Conservation (phyloP, 352 stramenopile species). For the Globisporangium nodosum region DNA sequence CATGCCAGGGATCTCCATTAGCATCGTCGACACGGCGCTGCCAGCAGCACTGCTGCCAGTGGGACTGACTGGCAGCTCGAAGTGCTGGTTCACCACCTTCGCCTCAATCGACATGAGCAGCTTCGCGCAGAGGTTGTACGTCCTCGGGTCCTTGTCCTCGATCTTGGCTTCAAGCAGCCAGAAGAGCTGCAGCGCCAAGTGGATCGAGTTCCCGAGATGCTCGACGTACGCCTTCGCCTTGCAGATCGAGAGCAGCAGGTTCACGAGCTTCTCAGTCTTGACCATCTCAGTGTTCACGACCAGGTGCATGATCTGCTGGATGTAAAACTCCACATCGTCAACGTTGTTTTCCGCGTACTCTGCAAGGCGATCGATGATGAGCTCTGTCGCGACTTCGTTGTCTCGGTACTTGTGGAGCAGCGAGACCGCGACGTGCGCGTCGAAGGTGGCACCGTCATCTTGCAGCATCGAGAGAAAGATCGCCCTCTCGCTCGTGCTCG, state of each 20-base stretch:
- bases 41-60: background rate
- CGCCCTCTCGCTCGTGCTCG: slow-evolving; percentile 37
- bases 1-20: slow-evolving; percentile 57
- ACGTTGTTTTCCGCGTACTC: slow-evolving; percentile 63
- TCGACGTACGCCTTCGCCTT: slow-evolving; percentile 72
- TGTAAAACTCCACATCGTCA: slow-evolving; percentile 81
- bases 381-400: slow-evolving; percentile 50
- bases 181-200: slow-evolving; percentile 65
- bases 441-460: slow-evolving; percentile 35
- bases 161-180: slow-evolving; percentile 80
- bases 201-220: slow-evolving; percentile 76
- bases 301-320: slow-evolving; percentile 75
- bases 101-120: slow-evolving; percentile 81
- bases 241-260: slow-evolving; percentile 74
- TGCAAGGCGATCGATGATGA: slow-evolving; percentile 58
- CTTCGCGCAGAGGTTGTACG: slow-evolving; percentile 74
- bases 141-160: slow-evolving; percentile 58
- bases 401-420: slow-evolving; percentile 70
- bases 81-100: slow-evolving; percentile 77
- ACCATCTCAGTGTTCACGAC: slow-evolving; percentile 57
- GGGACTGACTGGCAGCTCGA: slow-evolving; percentile 37
- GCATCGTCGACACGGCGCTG: slow-evolving; percentile 32
- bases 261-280: slow-evolving; percentile 60
- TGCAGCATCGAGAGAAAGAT: slow-evolving; percentile 56
- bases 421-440: slow-evolving; percentile 61